Conservation (phyloP, 2,329 filamentous ascomycete genomes). For the Phaeomoniella chlamydospora region DNA sequence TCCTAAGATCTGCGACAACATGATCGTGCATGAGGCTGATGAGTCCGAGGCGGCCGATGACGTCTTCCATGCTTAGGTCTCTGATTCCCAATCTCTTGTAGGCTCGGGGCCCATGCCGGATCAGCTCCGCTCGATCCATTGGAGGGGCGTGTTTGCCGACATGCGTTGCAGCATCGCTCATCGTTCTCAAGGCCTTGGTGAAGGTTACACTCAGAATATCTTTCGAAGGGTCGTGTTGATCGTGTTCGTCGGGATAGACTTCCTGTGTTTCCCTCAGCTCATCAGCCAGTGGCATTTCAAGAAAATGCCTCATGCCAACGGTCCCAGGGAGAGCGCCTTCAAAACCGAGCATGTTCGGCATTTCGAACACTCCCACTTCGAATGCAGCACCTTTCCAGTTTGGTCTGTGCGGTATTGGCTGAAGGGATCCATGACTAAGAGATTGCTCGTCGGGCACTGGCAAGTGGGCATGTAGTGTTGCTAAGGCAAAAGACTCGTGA, state of each 20-base stretch:
- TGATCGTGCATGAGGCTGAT: conserved; percentile 20
- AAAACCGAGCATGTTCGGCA: conserved; percentile 32
- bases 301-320: conserved; percentile 30
- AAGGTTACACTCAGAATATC: conserved; percentile 1
- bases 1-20: conserved; percentile 15
- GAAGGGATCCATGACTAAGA: neutral
- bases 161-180: conserved; percentile 20
- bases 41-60: conserved; percentile 20
- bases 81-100: conserved; percentile 28
- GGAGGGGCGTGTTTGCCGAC: conserved; percentile 19
- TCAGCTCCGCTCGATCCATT: conserved; percentile 19
- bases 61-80: conserved; percentile 16
- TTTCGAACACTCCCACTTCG: conserved; percentile 29
- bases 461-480: conserved; percentile 28
- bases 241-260: neutral
- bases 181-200: conserved; percentile 17
- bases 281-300: conserved; percentile 30
- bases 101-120: conserved; percentile 20
- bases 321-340: conserved; percentile 31
- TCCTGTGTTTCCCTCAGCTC: conserved; percentile 1
- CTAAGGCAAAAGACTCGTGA: conserved; percentile 25
- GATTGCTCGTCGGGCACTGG: conserved; percentile 19
- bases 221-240: neutral
- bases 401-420: conserved; percentile 5
- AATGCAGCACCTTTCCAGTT: conserved; percentile 21